Evolutionary conservation across 768 basidiomycete genomes (phyloP).

Genomic region (Naematelia aurantialba): DNA sequence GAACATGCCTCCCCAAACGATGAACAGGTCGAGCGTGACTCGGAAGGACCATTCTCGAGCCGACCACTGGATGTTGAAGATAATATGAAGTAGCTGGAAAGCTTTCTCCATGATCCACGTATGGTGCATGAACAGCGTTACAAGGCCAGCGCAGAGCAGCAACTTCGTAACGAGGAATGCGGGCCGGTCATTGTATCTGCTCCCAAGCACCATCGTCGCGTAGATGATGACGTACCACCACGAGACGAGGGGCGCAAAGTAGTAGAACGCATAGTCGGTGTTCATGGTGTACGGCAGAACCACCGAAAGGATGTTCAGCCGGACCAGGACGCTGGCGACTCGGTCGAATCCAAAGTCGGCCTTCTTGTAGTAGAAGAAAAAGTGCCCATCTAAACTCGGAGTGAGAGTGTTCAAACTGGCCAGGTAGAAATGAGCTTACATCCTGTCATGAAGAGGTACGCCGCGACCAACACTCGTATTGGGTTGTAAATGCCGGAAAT

Average conservation of each 20-base stretch:
- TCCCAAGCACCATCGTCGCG: conserved; percentile 67
- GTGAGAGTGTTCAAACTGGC: neutral
- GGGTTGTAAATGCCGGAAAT: conserved; percentile 91
- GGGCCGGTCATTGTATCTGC: conserved; percentile 67
- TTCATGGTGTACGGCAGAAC: conserved; percentile 84
- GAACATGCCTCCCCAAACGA: conserved; percentile 83
- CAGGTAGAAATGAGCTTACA: conserved; percentile 57
- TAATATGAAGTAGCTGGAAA: conserved; percentile 62
- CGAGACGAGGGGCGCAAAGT: conserved; percentile 83
- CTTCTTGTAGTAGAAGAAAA: conserved; percentile 82
- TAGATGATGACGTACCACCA: conserved; percentile 82
- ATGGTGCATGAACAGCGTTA: conserved; percentile 66
- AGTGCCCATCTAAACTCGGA: conserved; percentile 55
- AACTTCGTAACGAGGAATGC: conserved; percentile 70
- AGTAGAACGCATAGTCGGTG: conserved; percentile 85
- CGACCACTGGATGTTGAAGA: conserved; percentile 77
- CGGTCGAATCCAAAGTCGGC: conserved; percentile 77
- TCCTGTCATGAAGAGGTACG: conserved; percentile 89
- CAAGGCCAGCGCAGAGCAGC: conserved; percentile 59
- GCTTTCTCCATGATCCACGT: conserved; percentile 62
- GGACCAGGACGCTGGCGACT: conserved; percentile 70
- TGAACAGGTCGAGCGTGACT: conserved; percentile 80
- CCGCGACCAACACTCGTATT: conserved; percentile 78
- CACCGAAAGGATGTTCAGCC: conserved; percentile 78
- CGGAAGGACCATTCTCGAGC: conserved; percentile 84